phyloP scores from a whole-genome alignment of 768 basidiomycete species.

The Amanita molliuscula region DNA sequence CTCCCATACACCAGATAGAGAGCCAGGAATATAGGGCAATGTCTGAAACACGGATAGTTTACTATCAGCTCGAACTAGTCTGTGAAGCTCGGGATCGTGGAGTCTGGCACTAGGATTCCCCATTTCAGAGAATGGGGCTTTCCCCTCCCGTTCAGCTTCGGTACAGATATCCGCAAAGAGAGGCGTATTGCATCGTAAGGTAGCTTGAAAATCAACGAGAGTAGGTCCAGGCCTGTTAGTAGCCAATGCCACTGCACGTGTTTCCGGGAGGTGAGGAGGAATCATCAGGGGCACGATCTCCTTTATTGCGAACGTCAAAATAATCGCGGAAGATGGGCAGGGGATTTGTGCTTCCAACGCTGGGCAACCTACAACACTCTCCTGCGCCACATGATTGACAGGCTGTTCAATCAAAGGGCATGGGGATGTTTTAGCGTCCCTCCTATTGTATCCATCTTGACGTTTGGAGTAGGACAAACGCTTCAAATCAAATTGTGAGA shows the following conservation, averaged over 20 bases:
- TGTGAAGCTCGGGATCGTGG: slow-evolving; percentile 12
- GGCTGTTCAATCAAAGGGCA: neutral
- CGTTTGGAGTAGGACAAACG: neutral
- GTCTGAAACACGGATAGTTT: slow-evolving; percentile 1
- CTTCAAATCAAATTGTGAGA: slow-evolving; percentile 10
- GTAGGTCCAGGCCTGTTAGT: slow-evolving; percentile 41
- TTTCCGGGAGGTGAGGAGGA: slow-evolving; percentile 42
- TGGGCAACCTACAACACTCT: neutral
- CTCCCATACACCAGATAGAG: slow-evolving; percentile 50
- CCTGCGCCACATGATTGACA: neutral
- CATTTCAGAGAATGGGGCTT: neutral
- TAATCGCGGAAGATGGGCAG: slow-evolving; percentile 35
- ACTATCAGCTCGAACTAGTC: slow-evolving; percentile 7
- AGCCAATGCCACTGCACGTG: slow-evolving; percentile 32
- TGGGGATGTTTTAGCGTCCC: neutral
- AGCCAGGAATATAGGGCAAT: slow-evolving; percentile 28
- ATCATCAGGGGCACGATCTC: slow-evolving; percentile 32
- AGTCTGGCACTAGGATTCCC: neutral
- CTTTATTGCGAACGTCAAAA: slow-evolving; percentile 41
- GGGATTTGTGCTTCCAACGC: slow-evolving; percentile 17
- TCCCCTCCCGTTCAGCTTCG: neutral
- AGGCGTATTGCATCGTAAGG: slow-evolving; percentile 32
- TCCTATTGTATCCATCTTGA: neutral
- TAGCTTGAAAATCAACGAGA: slow-evolving; percentile 36
- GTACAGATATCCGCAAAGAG: slow-evolving; percentile 35